These are phyloP conservation scores for Ceratobasidium papillatum DNA, from an alignment of 1,284 basidiomycete species.

Conservation along the genomic window DNA sequence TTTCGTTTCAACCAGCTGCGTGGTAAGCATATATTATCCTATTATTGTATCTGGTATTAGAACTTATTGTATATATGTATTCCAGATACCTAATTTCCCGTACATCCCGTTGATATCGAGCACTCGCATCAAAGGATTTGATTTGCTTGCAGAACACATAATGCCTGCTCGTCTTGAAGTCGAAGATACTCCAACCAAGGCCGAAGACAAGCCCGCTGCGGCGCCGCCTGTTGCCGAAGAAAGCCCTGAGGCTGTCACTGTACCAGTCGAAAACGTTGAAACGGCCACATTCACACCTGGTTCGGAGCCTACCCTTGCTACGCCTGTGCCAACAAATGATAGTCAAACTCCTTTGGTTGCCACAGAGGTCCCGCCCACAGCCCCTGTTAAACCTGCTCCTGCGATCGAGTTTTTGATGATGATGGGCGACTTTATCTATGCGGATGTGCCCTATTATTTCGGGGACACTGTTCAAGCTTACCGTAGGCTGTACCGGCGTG, in stretches of 20 bases:
- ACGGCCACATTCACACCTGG: not conserved
- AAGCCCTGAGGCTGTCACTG: conserved; percentile 20
- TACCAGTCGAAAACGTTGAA: not conserved
- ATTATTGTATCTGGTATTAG: not conserved
- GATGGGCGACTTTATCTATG: conserved; percentile 72
- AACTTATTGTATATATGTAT: not conserved
- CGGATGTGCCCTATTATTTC: conserved; percentile 72
- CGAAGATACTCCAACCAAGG: conserved; percentile 26
- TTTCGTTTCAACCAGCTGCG: conserved; percentile 71
- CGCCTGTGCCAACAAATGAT: conserved; percentile 38
- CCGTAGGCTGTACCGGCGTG: conserved; percentile 69
- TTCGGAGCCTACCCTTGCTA: conserved; percentile 14
- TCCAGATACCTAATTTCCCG: conserved; percentile 67
- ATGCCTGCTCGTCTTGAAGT: conserved; percentile 48
- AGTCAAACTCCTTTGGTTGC: conserved; percentile 12
- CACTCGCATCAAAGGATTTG: conserved; percentile 69
- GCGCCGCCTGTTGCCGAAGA: conserved; percentile 37
- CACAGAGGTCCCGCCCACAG: not conserved
- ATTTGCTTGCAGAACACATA: conserved; percentile 67
- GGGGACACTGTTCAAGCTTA: conserved; percentile 67
- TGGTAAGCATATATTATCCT: conserved; percentile 46
- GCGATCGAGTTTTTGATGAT: conserved; percentile 33
- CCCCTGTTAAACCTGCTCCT: conserved; percentile 23
- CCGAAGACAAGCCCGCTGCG: conserved; percentile 11
- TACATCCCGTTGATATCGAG: conserved; percentile 63